A percentile compares a stretch with the other conserved stretches of the same genome.
phyloP scores from a whole-genome alignment of 2,329 filamentous ascomycete genomes.

The Fusarium sp. region DNA sequence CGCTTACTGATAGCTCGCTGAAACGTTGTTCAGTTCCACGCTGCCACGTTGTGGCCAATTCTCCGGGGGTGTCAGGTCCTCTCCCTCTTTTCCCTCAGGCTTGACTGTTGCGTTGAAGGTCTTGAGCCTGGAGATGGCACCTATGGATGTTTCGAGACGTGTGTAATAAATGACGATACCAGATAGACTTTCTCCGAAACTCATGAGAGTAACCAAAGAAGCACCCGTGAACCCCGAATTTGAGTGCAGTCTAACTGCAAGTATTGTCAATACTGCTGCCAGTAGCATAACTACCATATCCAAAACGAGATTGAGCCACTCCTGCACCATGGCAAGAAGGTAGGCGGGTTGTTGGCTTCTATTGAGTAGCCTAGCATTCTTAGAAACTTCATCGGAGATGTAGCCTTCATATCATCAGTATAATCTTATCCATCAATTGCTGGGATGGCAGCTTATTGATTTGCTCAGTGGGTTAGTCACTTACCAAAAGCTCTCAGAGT shows the following conservation, averaged over 20 bases:
- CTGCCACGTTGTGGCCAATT: constrained; percentile 46
- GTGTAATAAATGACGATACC: constrained; percentile 33
- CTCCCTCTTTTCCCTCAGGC: constrained; percentile 34
- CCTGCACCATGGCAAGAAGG: constrained; percentile 64
- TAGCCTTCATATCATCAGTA: background rate
- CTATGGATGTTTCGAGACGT: constrained; percentile 35
- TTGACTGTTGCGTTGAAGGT: constrained; percentile 35
- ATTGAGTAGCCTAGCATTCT: constrained; percentile 60
- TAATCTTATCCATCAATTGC: background rate
- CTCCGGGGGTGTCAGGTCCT: constrained; percentile 21
- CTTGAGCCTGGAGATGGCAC: constrained; percentile 32
- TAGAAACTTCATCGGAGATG: constrained; percentile 39
- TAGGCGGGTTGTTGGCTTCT: constrained; percentile 66
- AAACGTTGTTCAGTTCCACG: constrained; percentile 45
- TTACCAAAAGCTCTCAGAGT: constrained; percentile 68
- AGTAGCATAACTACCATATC: constrained; percentile 59
- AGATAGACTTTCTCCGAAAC: constrained; percentile 40
- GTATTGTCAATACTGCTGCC: constrained; percentile 55
- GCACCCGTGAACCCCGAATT: constrained; percentile 52
- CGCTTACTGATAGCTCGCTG: constrained; percentile 45
- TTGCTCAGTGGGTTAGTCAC: constrained; percentile 39
- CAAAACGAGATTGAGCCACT: constrained; percentile 64
- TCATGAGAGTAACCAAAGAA: constrained; percentile 50
- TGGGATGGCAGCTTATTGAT: background rate
- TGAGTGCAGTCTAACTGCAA: constrained; percentile 55